Evolutionary conservation across 1,284 basidiomycete genomes (phyloP).

Genomic region (Ceraceosorus bombacis): DNA sequence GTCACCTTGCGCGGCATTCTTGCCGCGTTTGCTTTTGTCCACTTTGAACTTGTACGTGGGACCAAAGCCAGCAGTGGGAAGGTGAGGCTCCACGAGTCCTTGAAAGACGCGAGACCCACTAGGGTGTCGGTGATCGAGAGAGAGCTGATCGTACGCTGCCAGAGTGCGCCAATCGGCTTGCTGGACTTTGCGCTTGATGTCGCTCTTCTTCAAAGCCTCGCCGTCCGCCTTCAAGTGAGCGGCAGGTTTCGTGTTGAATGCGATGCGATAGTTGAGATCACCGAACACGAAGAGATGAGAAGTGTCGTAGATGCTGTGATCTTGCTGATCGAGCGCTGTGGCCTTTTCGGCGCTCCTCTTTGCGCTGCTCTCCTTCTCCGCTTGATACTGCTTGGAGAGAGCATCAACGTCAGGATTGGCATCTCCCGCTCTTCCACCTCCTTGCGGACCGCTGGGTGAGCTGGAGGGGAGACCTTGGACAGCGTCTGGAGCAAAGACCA

Average conservation of each 20-base stretch:
- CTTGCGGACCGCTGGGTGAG: conserved; percentile 5
- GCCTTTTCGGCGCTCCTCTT: conserved; percentile 59
- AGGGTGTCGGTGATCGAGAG: conserved; percentile 7
- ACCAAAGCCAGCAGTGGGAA: conserved; percentile 22
- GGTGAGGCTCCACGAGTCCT: conserved; percentile 30
- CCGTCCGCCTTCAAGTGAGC: conserved; percentile 15
- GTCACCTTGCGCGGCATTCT: conserved; percentile 12
- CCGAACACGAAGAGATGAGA: conserved; percentile 47
- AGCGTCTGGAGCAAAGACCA: conserved; percentile 59
- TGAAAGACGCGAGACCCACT: conserved; percentile 33
- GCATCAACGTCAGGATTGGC: neutral
- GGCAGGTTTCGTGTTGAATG: conserved; percentile 22
- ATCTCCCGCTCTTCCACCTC: neutral
- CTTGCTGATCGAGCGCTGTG: conserved; percentile 28
- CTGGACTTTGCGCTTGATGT: conserved; percentile 13
- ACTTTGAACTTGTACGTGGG: conserved; percentile 47
- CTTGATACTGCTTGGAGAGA: conserved; percentile 23
- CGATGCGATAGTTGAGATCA: conserved; percentile 48
- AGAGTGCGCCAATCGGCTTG: conserved; percentile 30
- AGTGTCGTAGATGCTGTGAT: conserved; percentile 45
- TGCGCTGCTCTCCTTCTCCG: conserved; percentile 47
- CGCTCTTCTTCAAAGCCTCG: conserved; percentile 21
- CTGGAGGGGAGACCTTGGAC: conserved; percentile 1
- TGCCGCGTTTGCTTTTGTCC: conserved; percentile 11
- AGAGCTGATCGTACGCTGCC: conserved; percentile 39